phyloP scores from a whole-genome alignment of 345 rosid genomes.

The Euphorbia peplus region DNA sequence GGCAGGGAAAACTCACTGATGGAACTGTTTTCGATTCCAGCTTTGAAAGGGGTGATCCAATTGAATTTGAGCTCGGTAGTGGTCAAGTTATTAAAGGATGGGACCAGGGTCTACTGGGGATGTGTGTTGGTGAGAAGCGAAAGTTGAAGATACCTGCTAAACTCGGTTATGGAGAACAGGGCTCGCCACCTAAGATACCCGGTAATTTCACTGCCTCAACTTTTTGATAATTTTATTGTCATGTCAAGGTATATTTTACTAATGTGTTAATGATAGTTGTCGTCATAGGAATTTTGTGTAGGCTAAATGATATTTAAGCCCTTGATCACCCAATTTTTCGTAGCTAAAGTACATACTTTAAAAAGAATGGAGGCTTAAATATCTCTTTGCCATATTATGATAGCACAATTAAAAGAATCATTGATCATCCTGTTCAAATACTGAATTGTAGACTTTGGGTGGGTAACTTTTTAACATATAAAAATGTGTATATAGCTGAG shows the following conservation, averaged over 20 bases:
- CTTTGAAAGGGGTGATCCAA: conserved; percentile 94
- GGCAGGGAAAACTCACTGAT: conserved; percentile 90
- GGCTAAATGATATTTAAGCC: background rate
- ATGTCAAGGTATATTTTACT: background rate
- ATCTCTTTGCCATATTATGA: too few relatives aligned
- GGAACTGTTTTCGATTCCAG: conserved; percentile 96
- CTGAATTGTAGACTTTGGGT: background rate
- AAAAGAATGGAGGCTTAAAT: too few relatives aligned
- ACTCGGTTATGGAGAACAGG: conserved; percentile 87
- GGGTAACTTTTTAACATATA: background rate
- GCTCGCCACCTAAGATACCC: conserved; percentile 92
- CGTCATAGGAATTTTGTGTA: background rate
- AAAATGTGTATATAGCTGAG: background rate
- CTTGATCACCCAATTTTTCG: background rate
- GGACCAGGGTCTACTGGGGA: conserved; percentile 92
- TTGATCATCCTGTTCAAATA: background rate
- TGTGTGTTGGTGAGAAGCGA: conserved; percentile 89
- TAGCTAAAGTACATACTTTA: too few relatives aligned
- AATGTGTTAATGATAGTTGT: background rate
- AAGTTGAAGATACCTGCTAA: conserved; percentile 92
- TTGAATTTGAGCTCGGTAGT: conserved; percentile 89
- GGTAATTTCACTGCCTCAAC: conserved; percentile 37
- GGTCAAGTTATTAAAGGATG: conserved; percentile 99
- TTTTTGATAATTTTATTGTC: background rate
- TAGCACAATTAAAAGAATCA: too few relatives aligned